Evolutionary conservation across 2,329 filamentous ascomycete species (phyloP).

Genomic region (Furcasterigmium furcatum): DNA sequence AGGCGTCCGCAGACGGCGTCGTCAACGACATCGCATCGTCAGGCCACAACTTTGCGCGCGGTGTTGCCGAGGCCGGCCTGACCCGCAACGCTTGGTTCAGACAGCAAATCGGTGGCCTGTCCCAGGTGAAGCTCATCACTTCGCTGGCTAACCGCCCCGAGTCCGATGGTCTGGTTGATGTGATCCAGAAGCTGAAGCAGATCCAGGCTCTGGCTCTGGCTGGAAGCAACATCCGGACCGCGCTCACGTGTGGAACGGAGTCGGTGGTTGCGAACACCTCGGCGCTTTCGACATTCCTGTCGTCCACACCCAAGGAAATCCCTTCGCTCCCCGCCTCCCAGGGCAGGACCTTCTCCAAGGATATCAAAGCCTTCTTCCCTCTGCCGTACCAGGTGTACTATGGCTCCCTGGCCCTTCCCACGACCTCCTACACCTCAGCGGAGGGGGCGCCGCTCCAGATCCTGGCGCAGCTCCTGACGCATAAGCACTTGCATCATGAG

Average conservation of each 20-base stretch:
- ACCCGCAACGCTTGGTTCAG: conserved; percentile 68
- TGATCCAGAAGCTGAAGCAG: conserved; percentile 78
- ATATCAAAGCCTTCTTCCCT: conserved; percentile 82
- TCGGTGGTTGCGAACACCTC: conserved; percentile 67
- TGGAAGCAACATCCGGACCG: conserved; percentile 67
- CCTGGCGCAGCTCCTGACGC: conserved; percentile 86
- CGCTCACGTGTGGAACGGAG: conserved; percentile 81
- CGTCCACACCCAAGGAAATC: conserved; percentile 45
- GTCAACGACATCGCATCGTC: conserved; percentile 89
- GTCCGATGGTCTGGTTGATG: conserved; percentile 66
- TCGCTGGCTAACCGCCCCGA: conserved; percentile 71
- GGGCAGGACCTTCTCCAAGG: conserved; percentile 33
- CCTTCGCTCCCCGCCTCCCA: conserved; percentile 26
- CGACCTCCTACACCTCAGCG: conserved; percentile 75
- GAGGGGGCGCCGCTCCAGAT: conserved; percentile 81
- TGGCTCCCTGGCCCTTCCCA: conserved; percentile 76
- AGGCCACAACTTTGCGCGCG: conserved; percentile 82
- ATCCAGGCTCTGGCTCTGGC: conserved; percentile 79
- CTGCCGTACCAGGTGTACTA: conserved; percentile 98
- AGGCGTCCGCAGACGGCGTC: conserved; percentile 82
- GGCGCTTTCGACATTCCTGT: conserved; percentile 69
- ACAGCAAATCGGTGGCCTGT: conserved; percentile 87
- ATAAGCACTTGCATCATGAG: conserved; percentile 95
- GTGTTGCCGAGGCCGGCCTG: conserved; percentile 77
- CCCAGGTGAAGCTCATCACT: conserved; percentile 82